Evolutionary conservation across 2,329 filamentous ascomycete species (phyloP), one percentile per base, ranked within the genome.

Genomic region (Penicillium hesseltinei): DNA sequence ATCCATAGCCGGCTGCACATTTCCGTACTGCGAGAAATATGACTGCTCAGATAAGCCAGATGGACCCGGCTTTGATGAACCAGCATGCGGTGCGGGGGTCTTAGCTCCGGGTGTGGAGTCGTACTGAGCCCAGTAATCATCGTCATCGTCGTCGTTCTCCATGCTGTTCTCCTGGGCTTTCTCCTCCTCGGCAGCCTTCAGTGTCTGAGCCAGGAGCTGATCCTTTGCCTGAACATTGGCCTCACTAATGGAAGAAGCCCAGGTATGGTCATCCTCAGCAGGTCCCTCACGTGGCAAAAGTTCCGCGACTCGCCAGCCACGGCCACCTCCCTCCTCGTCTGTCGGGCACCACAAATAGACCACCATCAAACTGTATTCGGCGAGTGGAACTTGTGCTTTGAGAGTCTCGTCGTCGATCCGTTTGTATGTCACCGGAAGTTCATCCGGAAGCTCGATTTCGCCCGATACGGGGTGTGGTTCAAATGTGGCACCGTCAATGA

Each of bases 61-160:
- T 52, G 71, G 62, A 33, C 69, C 61, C 11, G 62, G 51, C 31
- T 47, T 55, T 27, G 69, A 66, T n/a, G 67, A 66, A 19, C 59
- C 42, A 6, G 57, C 49, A 51, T 60, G 67, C 2, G 72, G 66
- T 10, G 66, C 73, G 38, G 73, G 73, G 54, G 65, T 70, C 52
- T 77, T 76, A 36, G 67, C 64, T 2, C 75, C 75, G 10, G 82
- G 82, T 3, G 82, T 84, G 51, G 78, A 76, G 70, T 86, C 84
- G 65, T 88, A 87, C 63, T 82, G 80, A 4, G 82, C 84, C 85
- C 85, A 88, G 70, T 88, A 88, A 61, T 82, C 81, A 60, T 87
- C 84, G 54, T 86, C 83, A 21, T 87, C 84, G 55, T 86, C 83
- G 21, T 83, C 81, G 1, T 82, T 79, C n/a, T 76, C 69, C 7